Evolutionary conservation across 2,329 filamentous ascomycete genomes (phyloP).

Genomic region (Chaetomium olivaceum): DNA sequence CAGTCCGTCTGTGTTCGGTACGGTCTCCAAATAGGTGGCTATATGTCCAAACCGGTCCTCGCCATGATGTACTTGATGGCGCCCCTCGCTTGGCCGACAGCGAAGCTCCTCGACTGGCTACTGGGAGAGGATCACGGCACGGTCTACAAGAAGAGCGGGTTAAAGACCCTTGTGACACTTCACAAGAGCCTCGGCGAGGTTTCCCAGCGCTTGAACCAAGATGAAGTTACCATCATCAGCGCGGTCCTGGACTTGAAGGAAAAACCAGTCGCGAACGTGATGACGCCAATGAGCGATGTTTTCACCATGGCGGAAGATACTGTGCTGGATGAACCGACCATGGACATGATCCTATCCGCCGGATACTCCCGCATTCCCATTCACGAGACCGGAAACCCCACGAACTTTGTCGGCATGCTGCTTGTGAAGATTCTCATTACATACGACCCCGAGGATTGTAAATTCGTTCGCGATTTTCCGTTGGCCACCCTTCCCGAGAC

Average conservation of each 20-base stretch:
- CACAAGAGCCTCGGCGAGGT: constrained; percentile 88
- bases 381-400: constrained; percentile 77
- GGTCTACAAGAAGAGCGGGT: constrained; percentile 94
- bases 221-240: constrained; percentile 98
- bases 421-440: constrained; percentile 98
- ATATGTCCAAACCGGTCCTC: constrained; percentile 86
- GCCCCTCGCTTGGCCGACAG: constrained; percentile 89
- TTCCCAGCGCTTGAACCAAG: constrained; percentile 87
- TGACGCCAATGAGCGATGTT: constrained; percentile 98
- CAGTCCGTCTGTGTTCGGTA: constrained; percentile 97
- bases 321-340: constrained; percentile 86
- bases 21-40: constrained; percentile 90
- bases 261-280: constrained; percentile 91
- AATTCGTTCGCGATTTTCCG: constrained; percentile 84
- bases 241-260: constrained; percentile 95
- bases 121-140: constrained; percentile 95
- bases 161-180: constrained; percentile 93
- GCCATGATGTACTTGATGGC: constrained; percentile 88
- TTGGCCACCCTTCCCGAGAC: constrained; percentile 94
- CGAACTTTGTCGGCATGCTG: constrained; percentile 96
- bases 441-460: constrained; percentile 92
- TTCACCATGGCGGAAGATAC: constrained; percentile 97
- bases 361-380: constrained; percentile 97
- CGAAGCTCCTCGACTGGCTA: constrained; percentile 90
- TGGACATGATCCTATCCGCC: constrained; percentile 88